phyloP scores from a whole-genome alignment of 768 basidiomycete species.

The Stropharia rugosoannulata region DNA sequence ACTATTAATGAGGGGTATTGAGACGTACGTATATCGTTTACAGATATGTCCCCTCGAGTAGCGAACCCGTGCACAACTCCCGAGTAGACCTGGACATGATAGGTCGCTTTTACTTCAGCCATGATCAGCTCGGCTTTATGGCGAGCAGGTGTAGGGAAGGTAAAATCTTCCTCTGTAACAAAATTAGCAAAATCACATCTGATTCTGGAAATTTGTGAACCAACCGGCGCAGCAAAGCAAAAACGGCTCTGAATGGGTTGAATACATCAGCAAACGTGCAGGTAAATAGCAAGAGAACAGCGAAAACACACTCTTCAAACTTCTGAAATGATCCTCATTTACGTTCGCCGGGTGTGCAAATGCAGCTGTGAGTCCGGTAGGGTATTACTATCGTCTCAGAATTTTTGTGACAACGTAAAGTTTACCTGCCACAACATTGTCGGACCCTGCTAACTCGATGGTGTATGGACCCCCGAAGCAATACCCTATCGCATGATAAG shows the following conservation, averaged over 20 bases:
- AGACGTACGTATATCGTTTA: constrained; percentile 36
- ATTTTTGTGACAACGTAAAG: not conserved
- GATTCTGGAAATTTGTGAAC: not conserved
- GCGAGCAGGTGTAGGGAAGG: constrained; percentile 50
- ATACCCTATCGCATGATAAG: constrained; percentile 38
- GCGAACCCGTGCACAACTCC: constrained; percentile 50
- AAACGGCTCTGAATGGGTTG: constrained; percentile 35
- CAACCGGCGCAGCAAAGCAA: constrained; percentile 53
- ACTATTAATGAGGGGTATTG: not conserved
- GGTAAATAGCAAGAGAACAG: not conserved
- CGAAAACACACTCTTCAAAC: constrained; percentile 39
- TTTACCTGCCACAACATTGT: constrained; percentile 44
- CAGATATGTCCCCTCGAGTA: constrained; percentile 36
- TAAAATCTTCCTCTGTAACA: constrained; percentile 45
- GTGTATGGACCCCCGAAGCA: constrained; percentile 56
- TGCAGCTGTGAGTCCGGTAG: constrained; percentile 31
- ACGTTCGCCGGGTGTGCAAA: constrained; percentile 54
- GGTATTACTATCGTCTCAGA: not conserved
- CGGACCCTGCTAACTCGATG: constrained; percentile 41
- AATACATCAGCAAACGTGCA: not conserved
- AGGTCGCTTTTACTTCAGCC: constrained; percentile 44
- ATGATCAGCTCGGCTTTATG: constrained; percentile 57
- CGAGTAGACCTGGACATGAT: constrained; percentile 58
- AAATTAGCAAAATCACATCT: not conserved
- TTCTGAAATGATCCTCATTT: constrained; percentile 43